These are phyloP conservation scores for Castanopsis chinensis DNA, from an alignment of 306 rosid species.

Conservation along the genomic window DNA sequence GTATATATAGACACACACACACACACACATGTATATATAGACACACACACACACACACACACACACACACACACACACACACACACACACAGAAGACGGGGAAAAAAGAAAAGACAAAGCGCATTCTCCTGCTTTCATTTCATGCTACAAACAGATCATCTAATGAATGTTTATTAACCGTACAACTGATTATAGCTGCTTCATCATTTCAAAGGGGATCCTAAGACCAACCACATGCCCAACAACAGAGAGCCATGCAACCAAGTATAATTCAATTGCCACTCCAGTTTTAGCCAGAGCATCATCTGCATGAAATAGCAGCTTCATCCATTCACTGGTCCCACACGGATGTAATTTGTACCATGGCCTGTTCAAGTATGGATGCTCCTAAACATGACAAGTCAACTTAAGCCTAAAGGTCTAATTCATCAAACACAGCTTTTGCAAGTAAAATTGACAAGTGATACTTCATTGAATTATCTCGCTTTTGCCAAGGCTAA, in stretches of 20 bases:
- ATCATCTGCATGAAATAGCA: constrained; percentile 43
- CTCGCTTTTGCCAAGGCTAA: neutral
- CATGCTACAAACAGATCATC: no score
- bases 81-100: no score
- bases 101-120: no score
- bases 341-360: constrained; percentile 93
- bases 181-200: neutral
- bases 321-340: constrained; percentile 86
- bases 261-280: constrained; percentile 45
- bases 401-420: neutral
- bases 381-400: constrained; percentile 63
- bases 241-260: constrained; percentile 80
- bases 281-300: constrained; percentile 33
- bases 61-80: no score
- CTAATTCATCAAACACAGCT: neutral
- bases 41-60: no score
- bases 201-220: constrained; percentile 53
- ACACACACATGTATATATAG: no score
- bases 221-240: constrained; percentile 81
- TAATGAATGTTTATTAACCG: constrained; percentile 2
- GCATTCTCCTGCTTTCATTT: no score
- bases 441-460: neutral
- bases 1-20: no score
- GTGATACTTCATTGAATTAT: neutral
- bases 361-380: constrained; percentile 83